phyloP scores from a whole-genome alignment of 495 filamentous ascomycete species.

The Tricharina praecox region DNA sequence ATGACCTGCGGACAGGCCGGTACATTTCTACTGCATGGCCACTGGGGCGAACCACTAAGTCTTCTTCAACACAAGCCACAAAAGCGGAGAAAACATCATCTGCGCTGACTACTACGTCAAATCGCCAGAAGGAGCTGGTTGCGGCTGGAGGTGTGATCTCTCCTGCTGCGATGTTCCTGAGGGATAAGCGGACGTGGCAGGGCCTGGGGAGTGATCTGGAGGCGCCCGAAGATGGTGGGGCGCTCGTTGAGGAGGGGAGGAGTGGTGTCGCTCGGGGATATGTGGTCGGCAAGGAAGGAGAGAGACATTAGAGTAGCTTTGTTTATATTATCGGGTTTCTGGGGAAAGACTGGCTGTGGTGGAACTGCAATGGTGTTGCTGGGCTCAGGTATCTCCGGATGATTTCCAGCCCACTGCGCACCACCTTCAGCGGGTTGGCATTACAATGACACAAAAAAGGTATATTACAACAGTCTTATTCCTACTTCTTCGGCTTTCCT shows the following conservation, averaged over 20 bases:
- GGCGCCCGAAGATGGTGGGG: slow-evolving; percentile 46
- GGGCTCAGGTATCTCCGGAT: too few species aligned
- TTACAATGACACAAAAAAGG: too few species aligned
- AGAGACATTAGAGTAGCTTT: slow-evolving; percentile 6
- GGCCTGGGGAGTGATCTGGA: slow-evolving; percentile 72
- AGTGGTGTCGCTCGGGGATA: slow-evolving; percentile 86
- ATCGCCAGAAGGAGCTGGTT: slow-evolving; percentile 33
- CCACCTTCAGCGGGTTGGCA: too few species aligned
- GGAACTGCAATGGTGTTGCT: too few species aligned
- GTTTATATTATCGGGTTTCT: too few species aligned
- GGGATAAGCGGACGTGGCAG: slow-evolving; percentile 72
- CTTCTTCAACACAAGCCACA: slow-evolving; percentile 17
- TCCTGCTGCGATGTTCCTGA: slow-evolving; percentile 75
- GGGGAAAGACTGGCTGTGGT: too few species aligned
- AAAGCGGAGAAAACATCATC: slow-evolving; percentile 25
- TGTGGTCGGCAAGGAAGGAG: slow-evolving; percentile 42
- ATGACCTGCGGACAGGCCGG: slow-evolving; percentile 74
- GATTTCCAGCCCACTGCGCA: too few species aligned
- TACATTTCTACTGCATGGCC: slow-evolving; percentile 72
- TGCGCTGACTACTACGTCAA: slow-evolving; percentile 24
- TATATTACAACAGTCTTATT: too few species aligned
- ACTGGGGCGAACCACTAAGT: slow-evolving; percentile 38
- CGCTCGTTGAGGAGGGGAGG: slow-evolving; percentile 60
- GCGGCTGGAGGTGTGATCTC: slow-evolving; percentile 65
- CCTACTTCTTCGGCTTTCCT: too few species aligned